These are phyloP conservation scores for Capniomyces stellatus DNA, from an alignment of 371 early-diverging fungal species.

Conservation along the genomic window DNA sequence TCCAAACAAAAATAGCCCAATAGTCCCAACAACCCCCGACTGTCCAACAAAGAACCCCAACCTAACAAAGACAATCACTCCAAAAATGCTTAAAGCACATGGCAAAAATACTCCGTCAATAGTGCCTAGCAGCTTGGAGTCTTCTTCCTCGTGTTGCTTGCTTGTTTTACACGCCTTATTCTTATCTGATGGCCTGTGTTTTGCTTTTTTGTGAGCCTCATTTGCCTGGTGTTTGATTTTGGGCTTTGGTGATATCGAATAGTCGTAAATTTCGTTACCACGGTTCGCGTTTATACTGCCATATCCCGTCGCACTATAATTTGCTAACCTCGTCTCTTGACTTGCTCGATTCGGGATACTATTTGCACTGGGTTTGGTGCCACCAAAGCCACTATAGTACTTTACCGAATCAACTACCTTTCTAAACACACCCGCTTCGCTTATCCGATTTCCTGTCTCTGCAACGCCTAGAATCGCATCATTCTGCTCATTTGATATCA, in stretches of 20 bases:
- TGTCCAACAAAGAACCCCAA: constrained; percentile 40
- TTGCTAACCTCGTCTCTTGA: neutral
- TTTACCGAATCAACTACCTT: neutral
- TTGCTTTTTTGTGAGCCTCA: neutral
- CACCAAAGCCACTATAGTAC: neutral
- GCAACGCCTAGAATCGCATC: neutral
- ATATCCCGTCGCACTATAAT: neutral
- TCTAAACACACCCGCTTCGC: neutral
- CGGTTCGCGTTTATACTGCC: neutral
- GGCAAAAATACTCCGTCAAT: constrained; percentile 45
- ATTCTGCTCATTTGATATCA: neutral
- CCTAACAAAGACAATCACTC: constrained; percentile 39
- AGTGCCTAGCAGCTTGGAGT: constrained; percentile 31
- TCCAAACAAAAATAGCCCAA: constrained; percentile 33
- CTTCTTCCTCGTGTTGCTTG: neutral
- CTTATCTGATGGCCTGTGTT: neutral
- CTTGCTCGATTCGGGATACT: neutral
- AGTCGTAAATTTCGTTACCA: neutral
- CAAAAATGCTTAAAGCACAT: constrained; percentile 38
- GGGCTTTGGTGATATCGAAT: neutral
- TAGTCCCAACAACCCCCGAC: constrained; percentile 34
- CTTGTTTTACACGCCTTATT: neutral
- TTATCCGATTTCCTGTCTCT: neutral
- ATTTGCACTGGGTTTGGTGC: no score
- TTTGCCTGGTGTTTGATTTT: neutral